Evolutionary conservation across 1,139 yeast genomes (phyloP), one percentile per base, ranked within the genome.

Genomic region (Taphrina deformans): DNA sequence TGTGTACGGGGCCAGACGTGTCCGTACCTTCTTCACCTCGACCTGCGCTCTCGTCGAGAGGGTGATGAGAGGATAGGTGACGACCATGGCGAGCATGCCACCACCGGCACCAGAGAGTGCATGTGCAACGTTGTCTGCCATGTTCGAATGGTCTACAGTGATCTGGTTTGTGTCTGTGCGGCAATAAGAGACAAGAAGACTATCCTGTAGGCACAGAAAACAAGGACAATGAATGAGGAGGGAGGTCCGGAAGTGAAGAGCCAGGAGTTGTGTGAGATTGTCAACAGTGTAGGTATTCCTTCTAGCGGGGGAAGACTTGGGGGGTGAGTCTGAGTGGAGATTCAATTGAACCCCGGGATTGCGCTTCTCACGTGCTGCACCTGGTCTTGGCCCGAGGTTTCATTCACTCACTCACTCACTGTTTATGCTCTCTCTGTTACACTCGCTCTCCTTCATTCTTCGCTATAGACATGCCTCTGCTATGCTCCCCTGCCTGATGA

Each of bases 81-180:
- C 86, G 1, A 87, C 82, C 87, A 90, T 88, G 7, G 96, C 84
- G 55, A 89, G 81, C 48, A 95, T 91, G 24, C 97, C 97, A 41
- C 96, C 96, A 12, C 93, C 88, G 59, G 97, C 96, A 14, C 97
- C 97, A 12, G 96, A 89, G 24, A 91, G 77, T 16, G 97, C 97
- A 73, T 91, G 97, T 46, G 95, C 92, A 26, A 78, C 77, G 62
- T 75, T 76, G 70, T 77, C 80, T 6, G 65, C 40, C 56, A 62
- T 44, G 6, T 48, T 29, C 10, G 6, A 10, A n/a, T 29, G 10
- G 9, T 29, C 10, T 29, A 10, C 33, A 29, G 33, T 29, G 33
- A 6, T 29, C 33, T 29, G 10, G 9, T 6, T 29, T 10, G 33
- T 6, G 33, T 29, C 10, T 29, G 33, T 6, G 33, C 6, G 10